Conservation (phyloP, 2,329 filamentous ascomycete genomes). For the Tolypocladium nubicola region DNA sequence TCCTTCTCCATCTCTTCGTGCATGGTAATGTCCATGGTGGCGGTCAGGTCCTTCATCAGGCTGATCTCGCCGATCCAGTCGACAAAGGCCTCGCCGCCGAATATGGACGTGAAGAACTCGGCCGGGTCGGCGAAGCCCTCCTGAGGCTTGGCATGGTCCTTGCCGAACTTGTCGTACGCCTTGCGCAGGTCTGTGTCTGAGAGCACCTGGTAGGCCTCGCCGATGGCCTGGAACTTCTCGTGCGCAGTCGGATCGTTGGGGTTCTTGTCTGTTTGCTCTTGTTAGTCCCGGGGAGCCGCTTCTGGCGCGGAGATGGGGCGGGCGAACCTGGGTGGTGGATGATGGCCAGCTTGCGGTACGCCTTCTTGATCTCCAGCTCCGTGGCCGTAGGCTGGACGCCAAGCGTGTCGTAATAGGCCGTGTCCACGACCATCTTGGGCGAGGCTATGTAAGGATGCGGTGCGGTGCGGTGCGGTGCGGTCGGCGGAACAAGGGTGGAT, state of each 20-base stretch:
- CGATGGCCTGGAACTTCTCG: slow-evolving; percentile 85
- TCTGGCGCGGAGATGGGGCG: background rate
- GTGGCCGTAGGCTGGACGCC: slow-evolving; percentile 77
- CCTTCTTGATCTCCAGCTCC: slow-evolving; percentile 93
- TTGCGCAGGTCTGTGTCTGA: slow-evolving; percentile 79
- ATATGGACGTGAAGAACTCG: slow-evolving; percentile 98
- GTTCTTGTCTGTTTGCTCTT: slow-evolving; percentile 67
- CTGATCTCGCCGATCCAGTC: slow-evolving; percentile 98
- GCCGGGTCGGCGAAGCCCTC: slow-evolving; percentile 92
- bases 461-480: background rate
- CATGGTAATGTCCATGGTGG: slow-evolving; percentile 97
- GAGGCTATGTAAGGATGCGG: background rate
- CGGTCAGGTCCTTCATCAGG: slow-evolving; percentile 95
- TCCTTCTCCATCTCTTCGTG: slow-evolving; percentile 55
- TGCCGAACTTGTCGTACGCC: slow-evolving; percentile 94
- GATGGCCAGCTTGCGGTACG: slow-evolving; percentile 90
- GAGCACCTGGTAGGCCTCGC: slow-evolving; percentile 68
- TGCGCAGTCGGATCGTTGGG: slow-evolving; percentile 90
- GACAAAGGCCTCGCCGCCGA: slow-evolving; percentile 88
- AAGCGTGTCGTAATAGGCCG: slow-evolving; percentile 77
- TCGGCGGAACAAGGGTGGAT: background rate
- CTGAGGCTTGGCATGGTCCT: slow-evolving; percentile 82
- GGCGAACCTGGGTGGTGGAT: slow-evolving; percentile 72
- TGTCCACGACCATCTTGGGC: slow-evolving; percentile 71
- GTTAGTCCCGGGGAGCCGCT: background rate